Evolutionary conservation across 2,329 filamentous ascomycete genomes (phyloP).

Genomic region (Scedosporium boydii): DNA sequence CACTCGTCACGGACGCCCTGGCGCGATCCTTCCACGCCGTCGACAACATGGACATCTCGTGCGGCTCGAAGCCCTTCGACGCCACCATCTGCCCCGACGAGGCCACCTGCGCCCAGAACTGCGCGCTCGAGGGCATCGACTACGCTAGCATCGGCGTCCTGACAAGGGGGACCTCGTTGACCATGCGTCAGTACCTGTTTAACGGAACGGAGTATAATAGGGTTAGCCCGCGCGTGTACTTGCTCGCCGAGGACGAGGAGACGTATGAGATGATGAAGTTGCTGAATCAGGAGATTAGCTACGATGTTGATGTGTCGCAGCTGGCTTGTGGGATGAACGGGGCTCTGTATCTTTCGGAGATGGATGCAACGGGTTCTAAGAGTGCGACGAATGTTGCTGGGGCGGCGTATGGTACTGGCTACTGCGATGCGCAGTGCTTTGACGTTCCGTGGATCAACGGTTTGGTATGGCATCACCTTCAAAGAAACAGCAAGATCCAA

Average conservation of each 20-base stretch:
- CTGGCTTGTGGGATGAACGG: conserved; percentile 60
- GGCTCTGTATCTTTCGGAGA: conserved; percentile 51
- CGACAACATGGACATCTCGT: conserved; percentile 42
- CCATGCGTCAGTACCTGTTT: conserved; percentile 5
- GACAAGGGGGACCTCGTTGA: conserved; percentile 1
- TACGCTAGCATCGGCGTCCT: conserved; percentile 44
- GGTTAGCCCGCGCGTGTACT: conserved; percentile 40
- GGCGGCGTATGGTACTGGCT: conserved; percentile 51
- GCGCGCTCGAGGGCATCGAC: conserved; percentile 44
- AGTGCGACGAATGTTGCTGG: conserved; percentile 45
- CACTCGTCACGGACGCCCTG: conserved; percentile 49
- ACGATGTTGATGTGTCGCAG: conserved; percentile 56
- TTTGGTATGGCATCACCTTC: conserved; percentile 20
- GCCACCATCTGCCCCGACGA: conserved; percentile 27
- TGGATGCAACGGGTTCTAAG: conserved; percentile 49
- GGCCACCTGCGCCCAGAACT: conserved; percentile 34
- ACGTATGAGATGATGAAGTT: conserved; percentile 53
- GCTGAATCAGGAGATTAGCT: conserved; percentile 52
- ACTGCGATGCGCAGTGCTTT: conserved; percentile 52
- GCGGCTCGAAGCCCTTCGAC: conserved; percentile 42
- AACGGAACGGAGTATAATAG: background rate
- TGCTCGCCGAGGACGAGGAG: conserved; percentile 42
- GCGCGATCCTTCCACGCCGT: conserved; percentile 49
- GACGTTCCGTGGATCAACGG: conserved; percentile 38
- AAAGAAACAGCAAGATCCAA: background rate